phyloP scores from a whole-genome alignment of 306 rosid species.

The Vicia faba region DNA sequence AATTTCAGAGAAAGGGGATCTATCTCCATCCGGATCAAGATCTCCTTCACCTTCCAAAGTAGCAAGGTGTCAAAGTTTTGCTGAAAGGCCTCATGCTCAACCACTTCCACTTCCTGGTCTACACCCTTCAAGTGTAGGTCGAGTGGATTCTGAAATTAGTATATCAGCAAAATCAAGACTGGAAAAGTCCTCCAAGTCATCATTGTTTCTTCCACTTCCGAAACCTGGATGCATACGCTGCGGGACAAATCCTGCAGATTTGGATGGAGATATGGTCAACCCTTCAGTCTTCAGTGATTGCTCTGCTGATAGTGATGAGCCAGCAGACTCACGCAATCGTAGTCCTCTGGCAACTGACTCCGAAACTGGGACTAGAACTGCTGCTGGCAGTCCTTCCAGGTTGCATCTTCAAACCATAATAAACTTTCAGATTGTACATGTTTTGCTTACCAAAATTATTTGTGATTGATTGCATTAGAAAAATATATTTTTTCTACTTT shows the following conservation, averaged over 20 bases:
- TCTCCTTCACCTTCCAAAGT: constrained; percentile 97
- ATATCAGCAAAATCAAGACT: constrained; percentile 61
- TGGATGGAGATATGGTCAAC: constrained; percentile 75
- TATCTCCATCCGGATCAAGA: constrained; percentile 72
- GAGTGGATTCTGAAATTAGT: constrained; percentile 82
- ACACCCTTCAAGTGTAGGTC: constrained; percentile 69
- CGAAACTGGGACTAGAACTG: constrained; percentile 71
- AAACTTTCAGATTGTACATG: constrained; percentile 33
- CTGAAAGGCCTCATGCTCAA: constrained; percentile 81
- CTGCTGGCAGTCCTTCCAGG: constrained; percentile 83
- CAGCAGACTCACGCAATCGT: constrained; percentile 65
- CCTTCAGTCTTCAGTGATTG: constrained; percentile 74
- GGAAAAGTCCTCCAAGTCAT: constrained; percentile 67
- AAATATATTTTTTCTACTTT: constrained; percentile 34
- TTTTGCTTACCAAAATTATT: constrained; percentile 32
- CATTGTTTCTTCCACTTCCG: constrained; percentile 69
- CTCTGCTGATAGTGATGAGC: constrained; percentile 81
- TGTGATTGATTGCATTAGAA: constrained; percentile 30
- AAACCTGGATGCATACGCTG: constrained; percentile 72
- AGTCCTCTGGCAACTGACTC: constrained; percentile 74
- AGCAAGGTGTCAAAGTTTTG: constrained; percentile 92
- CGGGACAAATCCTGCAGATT: constrained; percentile 60
- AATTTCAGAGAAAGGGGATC: constrained; percentile 80
- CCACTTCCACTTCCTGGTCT: constrained; percentile 93
- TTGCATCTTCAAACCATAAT: constrained; percentile 45